These are phyloP conservation scores for Eucalyptus coolabah DNA, from an alignment of 345 rosid genomes.

Conservation along the genomic window DNA sequence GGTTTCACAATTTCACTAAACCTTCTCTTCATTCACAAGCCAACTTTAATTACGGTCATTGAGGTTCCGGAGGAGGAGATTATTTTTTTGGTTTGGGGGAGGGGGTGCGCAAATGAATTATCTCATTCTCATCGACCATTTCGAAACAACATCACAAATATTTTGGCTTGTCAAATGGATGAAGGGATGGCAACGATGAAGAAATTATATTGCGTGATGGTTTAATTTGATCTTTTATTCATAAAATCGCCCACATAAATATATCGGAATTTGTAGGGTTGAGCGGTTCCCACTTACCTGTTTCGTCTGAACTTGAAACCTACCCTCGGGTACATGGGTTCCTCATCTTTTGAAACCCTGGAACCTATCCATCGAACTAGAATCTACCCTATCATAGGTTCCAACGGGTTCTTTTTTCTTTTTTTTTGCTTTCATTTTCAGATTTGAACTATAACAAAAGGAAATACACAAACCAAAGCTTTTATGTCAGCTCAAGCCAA, in stretches of 20 bases:
- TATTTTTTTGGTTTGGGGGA: too few species aligned
- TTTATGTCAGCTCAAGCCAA: too few species aligned
- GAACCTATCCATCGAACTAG: too few species aligned
- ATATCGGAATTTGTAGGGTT: too few species aligned
- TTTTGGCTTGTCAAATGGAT: neutral
- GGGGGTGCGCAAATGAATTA: too few species aligned
- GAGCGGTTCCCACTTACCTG: rapidly evolving
- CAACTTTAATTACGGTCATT: neutral
- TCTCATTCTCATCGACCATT: neutral
- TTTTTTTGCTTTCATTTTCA: too few species aligned
- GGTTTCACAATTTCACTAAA: neutral
- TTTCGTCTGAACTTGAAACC: rapidly evolving
- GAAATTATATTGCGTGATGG: neutral
- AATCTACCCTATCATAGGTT: too few species aligned
- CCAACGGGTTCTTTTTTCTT: rapidly evolving
- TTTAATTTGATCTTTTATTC: neutral
- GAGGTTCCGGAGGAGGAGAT: neutral
- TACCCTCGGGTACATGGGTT: rapidly evolving
- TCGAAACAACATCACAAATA: neutral
- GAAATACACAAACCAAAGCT: too few species aligned
- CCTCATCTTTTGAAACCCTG: rapidly evolving
- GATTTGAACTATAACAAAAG: too few species aligned
- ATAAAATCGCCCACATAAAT: neutral
- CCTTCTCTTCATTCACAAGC: neutral
- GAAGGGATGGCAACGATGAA: neutral